These are phyloP conservation scores for Schrenkiella parvula DNA, from an alignment of 345 rosid genomes.

Conservation along the genomic window DNA sequence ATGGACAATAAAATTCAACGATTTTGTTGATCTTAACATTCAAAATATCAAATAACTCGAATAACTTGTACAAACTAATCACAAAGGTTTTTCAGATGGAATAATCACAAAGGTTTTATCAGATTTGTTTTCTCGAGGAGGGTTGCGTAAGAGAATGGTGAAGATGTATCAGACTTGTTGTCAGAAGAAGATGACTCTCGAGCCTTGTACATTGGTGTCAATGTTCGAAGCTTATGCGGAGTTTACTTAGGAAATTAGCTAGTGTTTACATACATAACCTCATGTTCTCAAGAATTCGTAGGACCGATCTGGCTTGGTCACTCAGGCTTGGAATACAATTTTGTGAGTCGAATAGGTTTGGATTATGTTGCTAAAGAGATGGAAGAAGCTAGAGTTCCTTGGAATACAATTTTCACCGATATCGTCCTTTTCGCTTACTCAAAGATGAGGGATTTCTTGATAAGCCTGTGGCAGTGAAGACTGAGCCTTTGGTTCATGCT, in stretches of 20 bases:
- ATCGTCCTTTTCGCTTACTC: slow-evolving; percentile 43
- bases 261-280: slow-evolving; percentile 45
- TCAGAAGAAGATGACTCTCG: slow-evolving; percentile 46
- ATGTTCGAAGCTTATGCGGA: slow-evolving; percentile 64
- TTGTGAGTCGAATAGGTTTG: slow-evolving; percentile 59
- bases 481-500: slow-evolving; percentile 51
- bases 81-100: too few relatives aligned
- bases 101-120: too few relatives aligned
- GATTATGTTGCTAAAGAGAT: slow-evolving; percentile 43
- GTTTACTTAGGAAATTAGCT: slow-evolving; percentile 55
- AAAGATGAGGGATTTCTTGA: slow-evolving; percentile 54
- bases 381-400: slow-evolving; percentile 45
- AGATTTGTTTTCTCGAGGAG: slow-evolving; percentile 52
- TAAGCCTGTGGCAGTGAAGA: slow-evolving; percentile 41
- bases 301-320: slow-evolving; percentile 51
- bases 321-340: too few relatives aligned
- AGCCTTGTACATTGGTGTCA: slow-evolving; percentile 42
- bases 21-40: too few relatives aligned
- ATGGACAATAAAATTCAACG: too few relatives aligned
- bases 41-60: too few relatives aligned
- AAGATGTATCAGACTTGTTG: slow-evolving; percentile 33
- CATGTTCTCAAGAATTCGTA: slow-evolving; percentile 66
- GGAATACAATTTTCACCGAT: slow-evolving; percentile 47
- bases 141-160: slow-evolving; percentile 65
- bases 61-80: too few relatives aligned